phyloP scores from a whole-genome alignment of 1,139 yeast species.

The Geotrichum cucujoidarum region DNA sequence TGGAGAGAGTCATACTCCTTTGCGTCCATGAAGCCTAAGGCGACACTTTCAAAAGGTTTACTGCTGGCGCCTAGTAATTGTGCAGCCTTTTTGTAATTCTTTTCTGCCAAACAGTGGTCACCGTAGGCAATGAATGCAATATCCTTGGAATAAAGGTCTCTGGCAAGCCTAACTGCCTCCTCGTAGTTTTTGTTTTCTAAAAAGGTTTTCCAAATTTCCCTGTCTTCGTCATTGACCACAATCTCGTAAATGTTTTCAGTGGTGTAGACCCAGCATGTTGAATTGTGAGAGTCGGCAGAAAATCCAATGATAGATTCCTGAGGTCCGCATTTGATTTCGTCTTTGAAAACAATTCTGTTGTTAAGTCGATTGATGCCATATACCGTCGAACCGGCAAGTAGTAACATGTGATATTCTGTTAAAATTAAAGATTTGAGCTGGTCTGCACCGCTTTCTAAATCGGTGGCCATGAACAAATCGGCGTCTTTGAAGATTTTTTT shows the following conservation, averaged over 20 bases:
- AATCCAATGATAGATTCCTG: slow-evolving; percentile 51
- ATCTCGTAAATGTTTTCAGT: slow-evolving; percentile 56
- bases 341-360: slow-evolving; percentile 44
- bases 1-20: slow-evolving; percentile 46
- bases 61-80: slow-evolving; percentile 56
- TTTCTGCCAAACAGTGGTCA: slow-evolving; percentile 43
- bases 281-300: slow-evolving; percentile 50
- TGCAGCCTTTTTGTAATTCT: slow-evolving; percentile 51
- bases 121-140: slow-evolving; percentile 62
- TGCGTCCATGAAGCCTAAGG: slow-evolving; percentile 55
- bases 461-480: slow-evolving; percentile 39
- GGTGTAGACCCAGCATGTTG: slow-evolving; percentile 61
- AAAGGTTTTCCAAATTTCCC: slow-evolving; percentile 72
- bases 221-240: slow-evolving; percentile 60
- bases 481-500: slow-evolving; percentile 32
- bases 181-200: slow-evolving; percentile 59
- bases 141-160: slow-evolving; percentile 47
- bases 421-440: slow-evolving; percentile 40
- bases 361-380: slow-evolving; percentile 48
- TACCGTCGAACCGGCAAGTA: slow-evolving; percentile 43
- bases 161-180: slow-evolving; percentile 54
- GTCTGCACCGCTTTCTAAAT: slow-evolving; percentile 24
- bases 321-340: slow-evolving; percentile 36
- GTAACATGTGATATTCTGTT: slow-evolving; percentile 50
- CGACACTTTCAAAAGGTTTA: slow-evolving; percentile 66